These are phyloP conservation scores for Geoglossum glabrum DNA, from an alignment of 495 filamentous ascomycete species.

Conservation along the genomic window DNA sequence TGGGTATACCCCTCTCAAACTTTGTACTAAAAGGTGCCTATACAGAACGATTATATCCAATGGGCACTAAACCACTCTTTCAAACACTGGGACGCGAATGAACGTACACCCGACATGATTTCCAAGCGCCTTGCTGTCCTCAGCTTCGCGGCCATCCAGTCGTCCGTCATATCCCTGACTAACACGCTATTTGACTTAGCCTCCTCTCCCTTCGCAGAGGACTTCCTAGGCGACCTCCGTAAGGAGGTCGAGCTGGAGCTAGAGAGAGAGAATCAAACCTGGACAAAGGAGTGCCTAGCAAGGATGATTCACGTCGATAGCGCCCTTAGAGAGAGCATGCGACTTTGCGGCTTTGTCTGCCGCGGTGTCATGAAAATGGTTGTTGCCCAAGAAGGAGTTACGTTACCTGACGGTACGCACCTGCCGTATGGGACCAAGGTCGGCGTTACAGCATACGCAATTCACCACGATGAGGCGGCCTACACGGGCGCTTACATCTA, in stretches of 20 bases:
- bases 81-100: slow-evolving; percentile 11
- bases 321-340: slow-evolving; percentile 23
- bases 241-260: background rate
- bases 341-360: slow-evolving; percentile 20
- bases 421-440: slow-evolving; percentile 20
- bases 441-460: slow-evolving; percentile 18
- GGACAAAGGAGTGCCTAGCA: slow-evolving; percentile 2
- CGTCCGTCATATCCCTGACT: background rate
- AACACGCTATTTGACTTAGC: background rate
- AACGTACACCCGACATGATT: slow-evolving; percentile 13
- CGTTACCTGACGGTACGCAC: slow-evolving; percentile 17
- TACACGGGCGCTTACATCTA: slow-evolving; percentile 18
- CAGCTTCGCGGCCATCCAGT: background rate
- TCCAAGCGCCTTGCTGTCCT: background rate
- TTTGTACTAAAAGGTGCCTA: background rate
- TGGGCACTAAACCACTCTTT: slow-evolving; percentile 19
- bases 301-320: slow-evolving; percentile 24
- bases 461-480: slow-evolving; percentile 21
- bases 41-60: slow-evolving; percentile 18
- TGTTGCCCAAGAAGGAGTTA: slow-evolving; percentile 18
- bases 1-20: no score
- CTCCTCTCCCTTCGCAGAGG: background rate
- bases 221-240: background rate
- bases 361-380: slow-evolving; percentile 23
- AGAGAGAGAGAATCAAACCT: background rate